Evolutionary conservation across 2,329 filamentous ascomycete species (phyloP), one percentile per base, ranked within the genome.

Genomic region (Hymenoscyphus repandus): DNA sequence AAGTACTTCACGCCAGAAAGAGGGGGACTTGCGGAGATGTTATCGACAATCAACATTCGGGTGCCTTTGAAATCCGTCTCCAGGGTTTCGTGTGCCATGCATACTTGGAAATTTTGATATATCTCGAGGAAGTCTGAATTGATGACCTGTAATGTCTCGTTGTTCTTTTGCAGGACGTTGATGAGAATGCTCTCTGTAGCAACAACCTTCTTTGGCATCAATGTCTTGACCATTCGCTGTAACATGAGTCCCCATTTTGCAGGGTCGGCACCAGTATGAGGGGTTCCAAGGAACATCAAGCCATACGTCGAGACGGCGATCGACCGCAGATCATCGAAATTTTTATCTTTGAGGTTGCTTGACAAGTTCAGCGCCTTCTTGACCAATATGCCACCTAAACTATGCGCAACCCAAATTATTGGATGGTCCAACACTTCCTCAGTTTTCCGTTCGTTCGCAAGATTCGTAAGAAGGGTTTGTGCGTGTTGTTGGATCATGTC

Each of bases 351-450:
- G 11, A 86, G 65, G 59, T 82, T 83, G 57, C 79, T 78, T 41
- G 83, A 85, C 64, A 86, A 82, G 45, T 86, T 74, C 43, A 90
- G 69, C 1, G 84, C 82, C 42, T 83, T 74, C 66, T 90, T 90
- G 46, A 86, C 76, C 1, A 90, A 70, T 52, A 90, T 79, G 6
- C 86, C 87, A 3, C 86, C 87, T 1, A 90, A 72, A 47, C 84
- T 87, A 66, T 90, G 86, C 45, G 79, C 85, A 33, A 90, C 79
- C 74, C 86, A 91, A 54, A 91, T 83, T 58, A 91, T 87, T 5
- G 86, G 84, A 40, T 83, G 80, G 20, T 75, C 73, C 32, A 72
- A 69, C 5, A 78, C 79, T 47, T 76, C 72, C 55, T 78, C 74
- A 57, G 74, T 74, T 61, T 76, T 79, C 57, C 86, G 76, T 63